Base-by-base conservation (phyloP, 2,329 filamentous ascomycete genomes). In the Sphaerostilbella broomeana region DNA sequence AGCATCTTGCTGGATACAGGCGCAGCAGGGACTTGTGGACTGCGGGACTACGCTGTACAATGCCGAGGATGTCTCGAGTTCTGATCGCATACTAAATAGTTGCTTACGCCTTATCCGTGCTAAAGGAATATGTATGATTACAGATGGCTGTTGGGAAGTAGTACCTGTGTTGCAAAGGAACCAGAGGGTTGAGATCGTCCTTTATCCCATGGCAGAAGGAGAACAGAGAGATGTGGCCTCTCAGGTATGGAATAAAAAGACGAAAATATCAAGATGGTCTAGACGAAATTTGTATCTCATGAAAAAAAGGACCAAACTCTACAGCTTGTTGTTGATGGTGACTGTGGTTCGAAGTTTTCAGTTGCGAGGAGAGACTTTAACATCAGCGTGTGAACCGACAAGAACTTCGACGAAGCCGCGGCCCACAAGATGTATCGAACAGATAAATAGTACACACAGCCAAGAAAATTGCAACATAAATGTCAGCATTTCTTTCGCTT, bases 131-230 rank as follows among this genome's bases (percentile, higher is more conserved):
- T 42, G 41, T 47, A 45, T 45, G 43, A 44, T 44, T 43, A 43
- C 45, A 51, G 43, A 44, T 41, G 43, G 43, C 45, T 50, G 42
- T 42, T 44, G 48, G 34, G 45, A 47, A 47, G 43, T 48, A 34
- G 42, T 45, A 39, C 37, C 45, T 51, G 52, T 48, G 48, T 53
- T 61, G 52, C 52, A 62, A 59, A 57, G 55, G 57, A 62, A 59
- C 48, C 47, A 62, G 63, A 63, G 65, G 65, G 64, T 54, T 72
- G 71, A 71, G 68, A 68, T 70, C 71, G 58, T 65, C 65, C 63
- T 67, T 64, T 62, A 56, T 59, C 56, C 55, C n/a, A n/a, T n/a
- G n/a, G 54, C 51, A 47, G 50, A 50, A 35, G 39, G 40, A 22
- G n/a, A n/a, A n/a, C n/a, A n/a, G n/a, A n/a, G n/a, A n/a, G 35